Conservation (phyloP, 2,329 filamentous ascomycete genomes). For the Colletotrichum shisoi region DNA sequence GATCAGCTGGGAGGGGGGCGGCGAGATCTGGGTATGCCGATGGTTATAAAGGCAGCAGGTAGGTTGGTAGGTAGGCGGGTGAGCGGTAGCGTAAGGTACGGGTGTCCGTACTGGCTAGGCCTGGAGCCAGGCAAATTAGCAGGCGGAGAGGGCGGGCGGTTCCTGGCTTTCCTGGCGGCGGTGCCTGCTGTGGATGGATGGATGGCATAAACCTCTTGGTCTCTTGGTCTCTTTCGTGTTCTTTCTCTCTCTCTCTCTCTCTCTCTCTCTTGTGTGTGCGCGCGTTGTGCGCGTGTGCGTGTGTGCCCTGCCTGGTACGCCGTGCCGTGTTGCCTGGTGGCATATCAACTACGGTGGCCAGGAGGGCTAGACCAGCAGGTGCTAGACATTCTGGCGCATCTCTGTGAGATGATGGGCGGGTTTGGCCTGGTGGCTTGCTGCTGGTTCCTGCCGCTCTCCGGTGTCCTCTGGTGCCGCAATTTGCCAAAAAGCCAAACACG, state of each 20-base stretch:
- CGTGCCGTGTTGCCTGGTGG: conserved; percentile 15
- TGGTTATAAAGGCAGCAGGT: conserved; percentile 31
- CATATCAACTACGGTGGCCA: neutral
- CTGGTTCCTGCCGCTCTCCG: conserved; percentile 20
- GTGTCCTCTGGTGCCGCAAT: conserved; percentile 14
- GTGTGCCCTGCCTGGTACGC: neutral
- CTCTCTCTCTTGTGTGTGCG: too few species aligned
- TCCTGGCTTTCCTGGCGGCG: conserved; percentile 11
- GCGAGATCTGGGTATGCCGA: conserved; percentile 33
- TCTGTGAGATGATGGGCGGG: conserved; percentile 5
- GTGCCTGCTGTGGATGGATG: neutral
- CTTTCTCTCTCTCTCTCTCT: neutral
- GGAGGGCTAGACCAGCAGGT: conserved; percentile 5
- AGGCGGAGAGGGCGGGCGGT: conserved; percentile 26
- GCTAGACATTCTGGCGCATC: conserved; percentile 23
- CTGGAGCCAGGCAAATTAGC: conserved; percentile 31
- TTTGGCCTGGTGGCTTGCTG: conserved; percentile 16
- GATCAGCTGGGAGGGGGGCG: conserved; percentile 18
- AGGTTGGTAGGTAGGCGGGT: neutral
- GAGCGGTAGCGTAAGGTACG: conserved; percentile 10
- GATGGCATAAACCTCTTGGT: neutral
- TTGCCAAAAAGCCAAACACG: conserved; percentile 15
- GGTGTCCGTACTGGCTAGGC: neutral
- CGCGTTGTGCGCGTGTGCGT: neutral
- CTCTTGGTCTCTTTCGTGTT: neutral